Evolutionary conservation across 768 basidiomycete genomes (phyloP).

Genomic region (Symmetrospora coprosmae): DNA sequence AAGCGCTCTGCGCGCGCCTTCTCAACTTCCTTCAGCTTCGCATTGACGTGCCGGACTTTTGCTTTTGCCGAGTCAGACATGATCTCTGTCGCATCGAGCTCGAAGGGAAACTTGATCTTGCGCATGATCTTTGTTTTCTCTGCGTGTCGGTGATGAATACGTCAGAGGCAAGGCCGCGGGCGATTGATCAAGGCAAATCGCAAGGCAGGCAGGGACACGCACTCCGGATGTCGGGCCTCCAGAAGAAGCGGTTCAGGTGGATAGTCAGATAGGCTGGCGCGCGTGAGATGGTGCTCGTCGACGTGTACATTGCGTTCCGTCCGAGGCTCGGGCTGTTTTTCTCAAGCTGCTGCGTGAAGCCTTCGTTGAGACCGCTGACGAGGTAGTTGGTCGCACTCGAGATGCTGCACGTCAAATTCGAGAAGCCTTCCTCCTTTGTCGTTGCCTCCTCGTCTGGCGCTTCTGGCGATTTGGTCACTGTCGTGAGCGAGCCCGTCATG

Average conservation of each 20-base stretch:
- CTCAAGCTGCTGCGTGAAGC: slow-evolving; percentile 54
- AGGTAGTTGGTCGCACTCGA: slow-evolving; percentile 72
- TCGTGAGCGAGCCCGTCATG: slow-evolving; percentile 3
- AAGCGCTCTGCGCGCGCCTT: slow-evolving; percentile 68
- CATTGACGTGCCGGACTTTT: slow-evolving; percentile 56
- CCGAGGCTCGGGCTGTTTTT: slow-evolving; percentile 68
- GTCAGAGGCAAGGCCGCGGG: not conserved
- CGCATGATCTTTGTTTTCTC: slow-evolving; percentile 89
- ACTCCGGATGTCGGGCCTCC: slow-evolving; percentile 69
- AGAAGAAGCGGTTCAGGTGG: slow-evolving; percentile 92
- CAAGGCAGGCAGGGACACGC: too few relatives aligned
- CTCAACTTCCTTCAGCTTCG: slow-evolving; percentile 62
- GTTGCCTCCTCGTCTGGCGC: slow-evolving; percentile 61
- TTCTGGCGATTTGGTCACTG: slow-evolving; percentile 66
- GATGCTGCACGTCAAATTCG: slow-evolving; percentile 90
- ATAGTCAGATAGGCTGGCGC: slow-evolving; percentile 64
- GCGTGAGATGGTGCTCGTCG: slow-evolving; percentile 64
- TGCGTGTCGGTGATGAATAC: slow-evolving; percentile 14
- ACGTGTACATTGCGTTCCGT: slow-evolving; percentile 65
- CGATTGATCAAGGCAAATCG: slow-evolving; percentile 32
- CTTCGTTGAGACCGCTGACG: slow-evolving; percentile 63
- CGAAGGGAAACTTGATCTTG: slow-evolving; percentile 70
- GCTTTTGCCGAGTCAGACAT: slow-evolving; percentile 61
- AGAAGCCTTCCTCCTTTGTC: slow-evolving; percentile 52
- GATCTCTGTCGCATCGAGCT: slow-evolving; percentile 72